Base-by-base conservation (phyloP, 148 eudicot species). In the Vaccinium macrocarpon region DNA sequence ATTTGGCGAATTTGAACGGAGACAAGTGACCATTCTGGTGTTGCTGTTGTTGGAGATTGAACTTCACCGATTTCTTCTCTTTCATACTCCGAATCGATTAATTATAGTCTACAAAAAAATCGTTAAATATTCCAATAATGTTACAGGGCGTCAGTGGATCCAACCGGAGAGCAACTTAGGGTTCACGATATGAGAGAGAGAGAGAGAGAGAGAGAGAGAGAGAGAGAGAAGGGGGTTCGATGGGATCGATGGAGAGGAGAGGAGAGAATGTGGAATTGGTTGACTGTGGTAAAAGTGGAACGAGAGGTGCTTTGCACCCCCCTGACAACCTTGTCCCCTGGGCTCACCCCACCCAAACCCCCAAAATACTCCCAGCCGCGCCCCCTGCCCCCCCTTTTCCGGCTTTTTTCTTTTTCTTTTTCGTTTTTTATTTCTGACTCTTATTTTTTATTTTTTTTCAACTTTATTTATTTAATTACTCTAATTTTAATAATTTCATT, bases 1-100 rank as follows among this genome's bases (percentile, higher is more conserved):
- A 88, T 82, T 92, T 96, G 59, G 93, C 90, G 77, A 96, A 82
- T 86, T 92, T 93, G 85, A 92, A 97, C 25, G 95, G 92, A 68
- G 94, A 82, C 56, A 92, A 84, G 90, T 97, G 99, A 74, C 90
- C 95, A 72, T 90, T 91, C 79, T 90, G 92, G 71, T 92, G 89
- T 46, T 88, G 86, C 25, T 86, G 73, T 51, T 84, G 88, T 32
- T 86, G 90, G 15, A 71, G 76, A 50, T 87, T 90, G 70, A 84
- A 86, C 83, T 93, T 92, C 79, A 86, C 87, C 25, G 95, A 87
- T 84, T 96, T 96, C 86, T 91, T 93, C 83, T 88, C 91, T 84
- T 90, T 93, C 95, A 92, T 91, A 42, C 42, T 66, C 61, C 46
- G 32, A 79, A 49, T 42, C 46, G 19, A n/a, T 16, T 52, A 78